Evolutionary conservation across 176 grass and related monocot species (phyloP).

Genomic region (Leersia perrieri): DNA sequence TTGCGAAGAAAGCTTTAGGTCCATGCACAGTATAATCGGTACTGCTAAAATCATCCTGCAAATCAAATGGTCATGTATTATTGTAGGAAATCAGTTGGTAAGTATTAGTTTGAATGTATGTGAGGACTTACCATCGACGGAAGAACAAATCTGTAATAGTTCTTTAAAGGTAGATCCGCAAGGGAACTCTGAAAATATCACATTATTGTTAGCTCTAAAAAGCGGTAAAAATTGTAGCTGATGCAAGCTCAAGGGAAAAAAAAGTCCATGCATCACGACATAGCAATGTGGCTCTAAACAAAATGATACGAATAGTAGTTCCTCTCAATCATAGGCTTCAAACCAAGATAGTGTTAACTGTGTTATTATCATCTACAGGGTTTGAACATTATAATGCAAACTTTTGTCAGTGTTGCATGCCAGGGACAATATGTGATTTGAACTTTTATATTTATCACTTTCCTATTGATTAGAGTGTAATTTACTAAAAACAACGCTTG

Average conservation of each 20-base stretch:
- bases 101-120: not conserved
- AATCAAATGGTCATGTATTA: slow-evolving; percentile 35
- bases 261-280: not conserved
- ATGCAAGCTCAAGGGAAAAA: slow-evolving; percentile 2
- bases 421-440: not conserved
- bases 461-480: not conserved
- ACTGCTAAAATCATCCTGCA: slow-evolving; percentile 86
- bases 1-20: slow-evolving; percentile 95
- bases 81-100: not conserved
- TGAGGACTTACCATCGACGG: slow-evolving; percentile 65
- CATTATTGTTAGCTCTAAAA: slow-evolving; percentile 36
- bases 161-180: slow-evolving; percentile 91
- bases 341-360: slow-evolving; percentile 3
- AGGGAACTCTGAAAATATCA: slow-evolving; percentile 89
- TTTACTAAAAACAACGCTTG: slow-evolving; percentile 4
- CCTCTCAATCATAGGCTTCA: slow-evolving; percentile 3
- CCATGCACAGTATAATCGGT: slow-evolving; percentile 82
- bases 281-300: slow-evolving; percentile 6
- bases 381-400: slow-evolving; percentile 8
- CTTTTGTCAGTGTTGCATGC: not conserved
- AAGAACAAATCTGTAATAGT: slow-evolving; percentile 97
- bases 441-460: not conserved
- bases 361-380: slow-evolving; percentile 15
- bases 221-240: not conserved
- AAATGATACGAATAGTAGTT: not conserved